Conservation (phyloP, 2,329 filamentous ascomycete species). For the Epichloe sibirici region DNA sequence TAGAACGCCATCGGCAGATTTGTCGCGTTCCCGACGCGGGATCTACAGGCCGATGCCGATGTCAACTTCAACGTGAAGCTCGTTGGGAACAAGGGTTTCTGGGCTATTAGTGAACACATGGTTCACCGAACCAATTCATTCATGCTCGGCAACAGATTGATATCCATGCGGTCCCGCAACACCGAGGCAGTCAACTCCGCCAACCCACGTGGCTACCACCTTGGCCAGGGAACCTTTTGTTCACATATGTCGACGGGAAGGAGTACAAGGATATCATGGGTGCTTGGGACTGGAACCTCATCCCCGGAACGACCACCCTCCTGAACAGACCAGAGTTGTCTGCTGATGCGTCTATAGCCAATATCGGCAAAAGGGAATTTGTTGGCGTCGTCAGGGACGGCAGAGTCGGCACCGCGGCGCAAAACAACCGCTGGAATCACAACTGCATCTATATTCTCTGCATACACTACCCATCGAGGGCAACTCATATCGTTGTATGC, state of each 20-base stretch:
- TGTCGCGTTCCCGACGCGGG: slow-evolving; percentile 5
- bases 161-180: slow-evolving; percentile 11
- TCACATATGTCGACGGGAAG: slow-evolving; percentile 12
- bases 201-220: slow-evolving; percentile 12
- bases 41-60: slow-evolving; percentile 13
- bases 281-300: slow-evolving; percentile 14
- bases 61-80: slow-evolving; percentile 13
- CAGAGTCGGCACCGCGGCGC: slow-evolving; percentile 8
- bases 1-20: no score
- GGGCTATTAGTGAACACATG: no score
- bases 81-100: no score
- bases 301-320: slow-evolving; percentile 12
- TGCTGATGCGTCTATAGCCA: background rate
- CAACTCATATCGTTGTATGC: slow-evolving; percentile 7
- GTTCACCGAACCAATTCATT: slow-evolving; percentile 10
- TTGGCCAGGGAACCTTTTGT: slow-evolving; percentile 13
- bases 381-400: slow-evolving; percentile 12
- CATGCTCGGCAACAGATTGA: slow-evolving; percentile 11
- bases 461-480: slow-evolving; percentile 8
- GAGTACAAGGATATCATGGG: slow-evolving; percentile 15
- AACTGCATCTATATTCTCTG: slow-evolving; percentile 12
- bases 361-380: slow-evolving; percentile 10
- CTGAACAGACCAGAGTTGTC: slow-evolving; percentile 8
- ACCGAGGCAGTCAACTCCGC: slow-evolving; percentile 13
- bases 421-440: slow-evolving; percentile 10